These are phyloP conservation scores for Sugiyamaella marilandica DNA, from an alignment of 805 yeast species.

Conservation along the genomic window DNA sequence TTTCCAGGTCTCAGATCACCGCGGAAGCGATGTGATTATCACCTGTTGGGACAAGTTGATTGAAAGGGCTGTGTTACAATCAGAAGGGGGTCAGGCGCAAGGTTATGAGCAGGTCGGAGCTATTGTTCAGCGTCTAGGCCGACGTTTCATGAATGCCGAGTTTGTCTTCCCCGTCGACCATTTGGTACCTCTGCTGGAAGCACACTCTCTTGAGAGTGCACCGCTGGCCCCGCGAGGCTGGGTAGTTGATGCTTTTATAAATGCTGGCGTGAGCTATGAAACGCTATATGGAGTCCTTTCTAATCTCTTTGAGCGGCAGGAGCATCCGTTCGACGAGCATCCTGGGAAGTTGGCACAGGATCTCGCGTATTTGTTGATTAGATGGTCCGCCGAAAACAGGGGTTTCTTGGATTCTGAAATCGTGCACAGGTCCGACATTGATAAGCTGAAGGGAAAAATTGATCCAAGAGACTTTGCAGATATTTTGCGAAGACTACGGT, in stretches of 20 bases:
- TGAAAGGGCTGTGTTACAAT: conserved; percentile 36
- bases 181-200: conserved; percentile 60
- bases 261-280: conserved; percentile 32
- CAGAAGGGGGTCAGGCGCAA: conserved; percentile 26
- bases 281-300: conserved; percentile 26
- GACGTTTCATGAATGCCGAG: conserved; percentile 61
- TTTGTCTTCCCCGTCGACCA: conserved; percentile 74
- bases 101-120: conserved; percentile 37
- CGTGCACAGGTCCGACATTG: conserved; percentile 3
- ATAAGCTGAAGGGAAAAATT: conserved; percentile 5
- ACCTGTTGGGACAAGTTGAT: conserved; percentile 75
- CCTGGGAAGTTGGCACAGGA: conserved; percentile 27
- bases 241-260: conserved; percentile 35
- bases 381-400: conserved; percentile 21
- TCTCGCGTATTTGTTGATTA: conserved; percentile 22
- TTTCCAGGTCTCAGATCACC: conserved; percentile 78
- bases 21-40: conserved; percentile 76
- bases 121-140: conserved; percentile 48
- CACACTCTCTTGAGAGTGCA: conserved; percentile 44
- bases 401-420: conserved; percentile 6
- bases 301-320: conserved; percentile 29
- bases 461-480: conserved; percentile 8
- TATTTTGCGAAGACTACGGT: conserved; percentile 4
- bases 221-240: conserved; percentile 39
- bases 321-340: conserved; percentile 30